These are phyloP conservation scores for Westerdykella sp. DNA, from an alignment of 2,329 filamentous ascomycete genomes.

Conservation along the genomic window DNA sequence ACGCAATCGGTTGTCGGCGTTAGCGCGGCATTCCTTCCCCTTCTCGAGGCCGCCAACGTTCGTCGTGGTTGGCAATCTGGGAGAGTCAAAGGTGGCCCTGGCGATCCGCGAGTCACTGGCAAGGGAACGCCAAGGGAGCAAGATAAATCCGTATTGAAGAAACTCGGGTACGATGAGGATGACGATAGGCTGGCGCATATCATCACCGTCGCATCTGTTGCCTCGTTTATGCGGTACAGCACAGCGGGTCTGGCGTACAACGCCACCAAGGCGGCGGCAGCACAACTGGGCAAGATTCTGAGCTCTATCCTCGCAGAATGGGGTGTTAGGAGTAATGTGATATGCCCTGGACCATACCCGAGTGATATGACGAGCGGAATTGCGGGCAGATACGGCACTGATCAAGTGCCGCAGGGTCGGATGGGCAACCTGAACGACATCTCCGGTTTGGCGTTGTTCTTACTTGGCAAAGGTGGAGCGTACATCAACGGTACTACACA, in stretches of 20 bases:
- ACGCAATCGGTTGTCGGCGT: conserved; percentile 41
- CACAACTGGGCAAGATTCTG: conserved; percentile 43
- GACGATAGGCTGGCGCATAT: conserved; percentile 42
- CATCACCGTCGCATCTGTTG: conserved; percentile 41
- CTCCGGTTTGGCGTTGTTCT: conserved; percentile 45
- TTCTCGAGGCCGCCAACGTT: conserved; percentile 42
- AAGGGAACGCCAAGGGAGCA: conserved; percentile 20
- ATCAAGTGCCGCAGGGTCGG: conserved; percentile 36
- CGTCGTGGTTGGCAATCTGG: conserved; percentile 36
- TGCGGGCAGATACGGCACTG: conserved; percentile 25
- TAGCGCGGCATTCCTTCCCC: conserved; percentile 41
- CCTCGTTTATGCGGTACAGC: conserved; percentile 34
- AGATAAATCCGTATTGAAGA: conserved; percentile 12
- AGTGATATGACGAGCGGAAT: conserved; percentile 39
- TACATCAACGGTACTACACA: conserved; percentile 52
- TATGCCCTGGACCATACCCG: conserved; percentile 42
- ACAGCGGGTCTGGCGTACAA: conserved; percentile 40
- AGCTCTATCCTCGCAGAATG: conserved; percentile 39
- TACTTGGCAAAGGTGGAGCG: conserved; percentile 46
- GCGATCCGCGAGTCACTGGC: conserved; percentile 10
- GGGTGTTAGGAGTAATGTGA: conserved; percentile 44
- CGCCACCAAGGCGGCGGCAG: conserved; percentile 40
- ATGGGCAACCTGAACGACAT: conserved; percentile 43
- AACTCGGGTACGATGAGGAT: conserved; percentile 20
- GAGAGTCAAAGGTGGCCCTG: conserved; percentile 12